Base-by-base conservation (phyloP, 352 stramenopile species). In the Blastocystis sp. region DNA sequence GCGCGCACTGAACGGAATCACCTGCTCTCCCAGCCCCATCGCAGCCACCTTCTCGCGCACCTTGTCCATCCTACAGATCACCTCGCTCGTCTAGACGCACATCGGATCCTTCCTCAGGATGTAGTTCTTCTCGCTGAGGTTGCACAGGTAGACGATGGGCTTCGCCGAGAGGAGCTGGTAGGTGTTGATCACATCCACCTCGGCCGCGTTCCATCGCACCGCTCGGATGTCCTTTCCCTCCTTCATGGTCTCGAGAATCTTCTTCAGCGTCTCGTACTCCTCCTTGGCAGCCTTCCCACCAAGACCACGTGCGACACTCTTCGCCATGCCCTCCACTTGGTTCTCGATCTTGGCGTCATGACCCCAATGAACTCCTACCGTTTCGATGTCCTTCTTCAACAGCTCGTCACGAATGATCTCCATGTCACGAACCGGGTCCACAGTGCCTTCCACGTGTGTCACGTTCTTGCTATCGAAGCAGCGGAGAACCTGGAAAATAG, bases 401-500 rank as follows among this genome's bases (percentile, higher is more conserved):
- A 99, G 93, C 92, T 99, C 97, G 20, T 96, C 92, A 91, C 98
- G 95, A 91, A 99, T 99, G 89, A 98, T 99, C 91, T 98, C 92
- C 87, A 99, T 96, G 92, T 99, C 97, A 79, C 97, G 95, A 89
- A 98, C 95, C 4, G 97, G 96, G 93, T 99, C 96, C 64, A 99
- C 96, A 84, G 95, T 97, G 90, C 97, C 97, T 91, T 99, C 97
- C 8, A 99, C 97, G 93, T 99, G 97, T 37, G 97, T 98, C 76
- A 99, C 95, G 79, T 99, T 96, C 47, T 95, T 94, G 91, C 93
- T 96, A 90, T 99, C 96, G 91, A 99, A 99, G 37, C 93, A 96
- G 87, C 97, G 94, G 59, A 98, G 94, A 92, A 99, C 96, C 92
- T 98, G 95, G 92, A 96, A 98, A 91, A 98, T 97, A 79, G 96